A percentile compares a stretch with the other conserved stretches of the same genome.
These are phyloP conservation scores for Iberis amara DNA, from an alignment of 441 rosid genomes.

Conservation along the genomic window DNA sequence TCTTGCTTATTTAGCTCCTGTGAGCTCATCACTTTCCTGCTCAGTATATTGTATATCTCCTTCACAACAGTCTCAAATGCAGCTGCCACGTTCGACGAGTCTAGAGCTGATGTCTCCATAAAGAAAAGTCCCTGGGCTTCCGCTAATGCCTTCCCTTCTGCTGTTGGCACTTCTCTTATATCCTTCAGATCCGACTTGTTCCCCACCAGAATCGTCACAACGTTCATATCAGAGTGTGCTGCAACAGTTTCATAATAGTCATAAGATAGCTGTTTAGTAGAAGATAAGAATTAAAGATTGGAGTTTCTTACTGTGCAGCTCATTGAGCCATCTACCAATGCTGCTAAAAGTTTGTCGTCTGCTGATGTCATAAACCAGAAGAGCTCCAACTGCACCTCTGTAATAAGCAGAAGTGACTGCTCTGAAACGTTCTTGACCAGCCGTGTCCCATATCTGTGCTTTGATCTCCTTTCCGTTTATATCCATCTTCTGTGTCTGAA, in stretches of 20 bases:
- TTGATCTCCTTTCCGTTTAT: constrained; percentile 62
- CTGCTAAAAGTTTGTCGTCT: constrained; percentile 68
- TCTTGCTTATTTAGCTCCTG: constrained; percentile 70
- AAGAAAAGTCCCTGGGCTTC: constrained; percentile 66
- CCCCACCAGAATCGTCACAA: constrained; percentile 63
- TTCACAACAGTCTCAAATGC: constrained; percentile 67
- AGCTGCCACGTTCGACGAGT: constrained; percentile 61
- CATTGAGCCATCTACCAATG: constrained; percentile 72
- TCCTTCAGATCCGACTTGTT: constrained; percentile 71
- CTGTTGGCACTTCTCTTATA: constrained; percentile 59
- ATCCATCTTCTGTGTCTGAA: constrained; percentile 69
- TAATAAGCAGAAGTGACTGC: constrained; percentile 76
- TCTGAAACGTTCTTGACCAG: constrained; percentile 77
- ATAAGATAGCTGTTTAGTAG: constrained; percentile 4
- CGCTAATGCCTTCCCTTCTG: constrained; percentile 59
- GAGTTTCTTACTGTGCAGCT: constrained; percentile 60
- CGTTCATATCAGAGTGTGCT: constrained; percentile 81
- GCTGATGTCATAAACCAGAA: constrained; percentile 66
- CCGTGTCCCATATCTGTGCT: constrained; percentile 79
- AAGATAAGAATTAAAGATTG: not conserved
- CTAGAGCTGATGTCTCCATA: constrained; percentile 72
- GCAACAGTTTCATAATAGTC: constrained; percentile 28
- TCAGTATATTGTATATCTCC: constrained; percentile 70
- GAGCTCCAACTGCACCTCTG: constrained; percentile 78
- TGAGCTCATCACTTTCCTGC: constrained; percentile 85